Evolutionary conservation across 208 protist genomes (phyloP), one percentile per base, ranked within the genome.

Genomic region (Eutreptiella sp.): DNA sequence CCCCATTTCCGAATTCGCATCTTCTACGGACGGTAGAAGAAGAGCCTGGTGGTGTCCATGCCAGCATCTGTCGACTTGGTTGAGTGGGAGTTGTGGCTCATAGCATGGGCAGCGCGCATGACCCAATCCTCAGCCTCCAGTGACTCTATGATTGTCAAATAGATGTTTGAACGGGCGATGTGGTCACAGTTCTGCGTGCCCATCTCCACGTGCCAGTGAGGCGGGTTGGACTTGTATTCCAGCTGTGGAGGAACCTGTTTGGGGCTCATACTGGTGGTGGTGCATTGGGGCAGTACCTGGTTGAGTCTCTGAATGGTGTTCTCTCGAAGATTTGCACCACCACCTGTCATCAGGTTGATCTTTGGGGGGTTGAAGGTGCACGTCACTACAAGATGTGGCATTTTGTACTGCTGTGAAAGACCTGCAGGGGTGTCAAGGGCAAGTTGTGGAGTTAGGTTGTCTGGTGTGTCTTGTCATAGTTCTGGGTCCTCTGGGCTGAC

Each of bases 381-480:
- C 36, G 68, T 85, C 16, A 89, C 78, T 48, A 85, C 66, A 28
- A 89, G 73, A 70, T 87, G 80, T 36, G 83, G 83, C 83, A 89
- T 89, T 29, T 11, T 64, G 58, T n/a, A n/a, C n/a, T n/a, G n/a
- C n/a, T n/a, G n/a, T n/a, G n/a, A n/a, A n/a, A n/a, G n/a, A n/a
- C n/a, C n/a, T n/a, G n/a, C n/a, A n/a, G n/a, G n/a, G n/a, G n/a
- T n/a, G n/a, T n/a, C n/a, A n/a, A n/a, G n/a, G n/a, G n/a, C n/a
- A n/a, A n/a, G n/a, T n/a, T n/a, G n/a, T n/a, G n/a, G n/a, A n/a
- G n/a, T n/a, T n/a, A n/a, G n/a, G n/a, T n/a, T n/a, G n/a, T n/a
- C n/a, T n/a, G n/a, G n/a, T n/a, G n/a, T n/a, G n/a, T n/a, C n/a
- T n/a, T n/a, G n/a, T n/a, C n/a, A n/a, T n/a, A n/a, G n/a, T n/a